Evolutionary conservation across 495 filamentous ascomycete species (phyloP), one percentile per base, ranked within the genome.

Genomic region (Glutinoglossum americanum): DNA sequence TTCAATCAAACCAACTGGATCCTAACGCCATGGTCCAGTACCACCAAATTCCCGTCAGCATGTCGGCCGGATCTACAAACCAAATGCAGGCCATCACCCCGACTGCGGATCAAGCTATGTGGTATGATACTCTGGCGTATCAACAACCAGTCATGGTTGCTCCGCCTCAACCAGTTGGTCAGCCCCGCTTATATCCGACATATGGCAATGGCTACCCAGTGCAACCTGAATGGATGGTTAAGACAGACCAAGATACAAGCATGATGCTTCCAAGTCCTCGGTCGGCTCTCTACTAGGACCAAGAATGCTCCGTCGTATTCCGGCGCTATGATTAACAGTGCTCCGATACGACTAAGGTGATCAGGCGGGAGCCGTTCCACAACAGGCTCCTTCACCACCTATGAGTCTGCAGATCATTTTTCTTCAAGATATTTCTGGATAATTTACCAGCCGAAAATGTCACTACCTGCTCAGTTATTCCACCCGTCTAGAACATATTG

Each of bases 261-360:
- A 56, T 56, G 32, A 37, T 45, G 54, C 32, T 56, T 10, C 54
- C 54, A 0, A 56, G 54, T 27, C 32, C 32, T 37, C 54, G 54
- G 11, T 21, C 54, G 1, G 32, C 54, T 26, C 32, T 56, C 23
- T 56, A 23, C 21, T 56, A 56, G 53, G 53, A n/a, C 26, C 53
- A 21, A 10, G 19, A 6, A 33, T 33, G 28, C 28, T 55, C 53
- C 3, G 9, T 35, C 6, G 5, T 2, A 17, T 7, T 23, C 11
- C 23, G 53, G n/a, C 28, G 9, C 21, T 55, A 10, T 55, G 25
- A 35, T 7, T 30, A 28, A 11, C 51, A 27, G 3, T 54, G 17
- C n/a, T 54, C 51, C n/a, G 26, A n/a, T n/a, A n/a, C n/a, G n/a
- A n/a, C n/a, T n/a, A n/a, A n/a, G n/a, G n/a, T n/a, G n/a, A n/a